Evolutionary conservation across 2,329 filamentous ascomycete species (phyloP), one percentile per base, ranked within the genome.

Genomic region (Ophiostoma sp.): DNA sequence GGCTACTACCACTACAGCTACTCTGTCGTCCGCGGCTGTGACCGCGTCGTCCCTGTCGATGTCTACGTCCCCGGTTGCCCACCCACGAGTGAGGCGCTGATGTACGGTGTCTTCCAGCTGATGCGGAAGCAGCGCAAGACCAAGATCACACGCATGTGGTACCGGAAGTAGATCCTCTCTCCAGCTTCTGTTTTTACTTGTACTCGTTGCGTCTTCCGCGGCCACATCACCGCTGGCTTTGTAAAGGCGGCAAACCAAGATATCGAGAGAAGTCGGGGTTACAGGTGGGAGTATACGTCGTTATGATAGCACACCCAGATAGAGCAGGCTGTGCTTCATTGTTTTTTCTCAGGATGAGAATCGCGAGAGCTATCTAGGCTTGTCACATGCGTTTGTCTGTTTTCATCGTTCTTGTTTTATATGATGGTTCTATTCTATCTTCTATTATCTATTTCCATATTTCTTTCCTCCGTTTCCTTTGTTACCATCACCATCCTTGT

Each of bases 1-100:
- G 88, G 88, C 14, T 90, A 91, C 77, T 91, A 91, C 76, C 88
- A 91, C 76, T 90, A 90, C 77, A 88, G 85, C 74, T 91, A 91
- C 77, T 84, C 81, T 66, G 87, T 90, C 14, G 82, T 87, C 14
- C 79, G 88, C 49, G 87, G 87, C 0, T 87, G 87, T 70, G 88
- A 90, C 76, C 78, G 87, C 9, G 83, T 90, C 72, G 79, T 89
- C 2, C 88, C 88, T 0, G 87, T 90, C 14, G 87, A 90, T 76
- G 82, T 90, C 11, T 90, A 88, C 74, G 84, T 90, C 5, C 87
- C 87, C 1, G 87, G 87, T 0, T 90, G 87, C 77, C 81, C 81
- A 72, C 84, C 78, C 7, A 80, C 81, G 8, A 75, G 78, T 40
- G 81, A 83, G 75, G 81, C 81, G 4, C 72, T 83, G 66, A 77